Conservation (phyloP, 768 basidiomycete genomes). For the Russula sp. region DNA sequence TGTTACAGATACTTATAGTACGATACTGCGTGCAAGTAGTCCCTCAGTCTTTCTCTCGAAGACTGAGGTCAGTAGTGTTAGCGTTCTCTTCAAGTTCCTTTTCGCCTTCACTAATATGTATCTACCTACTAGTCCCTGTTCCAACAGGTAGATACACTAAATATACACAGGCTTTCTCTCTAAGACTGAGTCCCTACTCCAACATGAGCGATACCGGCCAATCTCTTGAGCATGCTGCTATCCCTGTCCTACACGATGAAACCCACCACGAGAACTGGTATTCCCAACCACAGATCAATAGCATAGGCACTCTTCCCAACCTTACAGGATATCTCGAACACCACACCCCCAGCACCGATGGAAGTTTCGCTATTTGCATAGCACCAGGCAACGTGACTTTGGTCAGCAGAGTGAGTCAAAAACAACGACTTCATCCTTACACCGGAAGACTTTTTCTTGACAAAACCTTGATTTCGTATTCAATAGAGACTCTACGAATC, state of each 20-base stretch:
- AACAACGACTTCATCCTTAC: not conserved
- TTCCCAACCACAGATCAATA: not conserved
- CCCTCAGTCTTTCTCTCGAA: no score
- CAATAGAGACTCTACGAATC: conserved; percentile 1
- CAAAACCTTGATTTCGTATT: not conserved
- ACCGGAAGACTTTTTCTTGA: not conserved
- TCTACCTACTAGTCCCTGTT: no score
- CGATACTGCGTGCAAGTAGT: no score
- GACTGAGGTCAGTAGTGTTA: no score
- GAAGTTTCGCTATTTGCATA: not conserved
- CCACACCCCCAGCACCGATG: not conserved
- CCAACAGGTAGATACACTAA: no score
- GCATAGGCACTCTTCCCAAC: not conserved
- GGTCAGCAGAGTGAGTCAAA: not conserved
- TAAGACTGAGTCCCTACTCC: no score
- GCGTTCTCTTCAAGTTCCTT: no score
- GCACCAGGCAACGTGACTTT: not conserved
- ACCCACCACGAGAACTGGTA: not conserved
- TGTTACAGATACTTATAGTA: no score
- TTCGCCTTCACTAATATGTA: no score
- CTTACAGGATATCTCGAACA: not conserved
- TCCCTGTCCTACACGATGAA: not conserved
- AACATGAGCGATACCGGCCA: not conserved
- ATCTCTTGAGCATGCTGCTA: not conserved
- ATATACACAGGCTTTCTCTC: no score